Evolutionary conservation across 2,329 filamentous ascomycete genomes (phyloP), one percentile per base, ranked within the genome.

Genomic region (Botrytis porri): DNA sequence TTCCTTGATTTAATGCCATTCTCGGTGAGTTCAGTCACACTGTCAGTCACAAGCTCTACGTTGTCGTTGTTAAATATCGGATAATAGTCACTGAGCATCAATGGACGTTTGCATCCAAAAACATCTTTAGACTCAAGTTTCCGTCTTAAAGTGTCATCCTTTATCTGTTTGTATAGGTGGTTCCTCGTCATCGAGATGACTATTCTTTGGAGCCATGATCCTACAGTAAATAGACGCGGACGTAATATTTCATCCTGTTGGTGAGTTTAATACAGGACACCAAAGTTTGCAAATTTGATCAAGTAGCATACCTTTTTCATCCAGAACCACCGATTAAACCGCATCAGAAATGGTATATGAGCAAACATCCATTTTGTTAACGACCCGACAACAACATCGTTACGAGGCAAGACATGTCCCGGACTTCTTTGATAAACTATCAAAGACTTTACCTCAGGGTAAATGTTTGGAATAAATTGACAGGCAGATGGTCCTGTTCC

Each of bases 311-410:
- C 54, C 29, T 32, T 32, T 59, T 59, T 59, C 54, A 59, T 59
- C 54, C 54, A 59, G n/a, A 59, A 32, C 54, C 54, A 59, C 16
- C 54, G 54, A 59, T 59, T 7, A 59, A 12, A 6, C 16, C 64
- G 29, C 35, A 48, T 29, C 1, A 57, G 25, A 9, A 67, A 57
- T 22, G 64, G 64, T 0, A 67, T n/a, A 57, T 67, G 29, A 22
- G 64, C 64, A 37, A 67, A 67, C 45, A 67, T 67, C 64, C 64
- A 67, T 51, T 67, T 67, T n/a, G 64, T 67, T n/a, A 35, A 67
- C 45, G 41, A 57, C 12, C 64, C 64, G 32, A 54, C 32, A 54
- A 67, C 45, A n/a, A 54, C 32, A 35, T 67, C 64, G 2, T 62
- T 61, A 35, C 57, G 57, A 35, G 57, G 57, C 22, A 70, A n/a